A percentile compares a stretch with the other conserved stretches of the same genome.
phyloP scores from a whole-genome alignment of 75 land plant genomes.

The Cryptomeria japonica region DNA sequence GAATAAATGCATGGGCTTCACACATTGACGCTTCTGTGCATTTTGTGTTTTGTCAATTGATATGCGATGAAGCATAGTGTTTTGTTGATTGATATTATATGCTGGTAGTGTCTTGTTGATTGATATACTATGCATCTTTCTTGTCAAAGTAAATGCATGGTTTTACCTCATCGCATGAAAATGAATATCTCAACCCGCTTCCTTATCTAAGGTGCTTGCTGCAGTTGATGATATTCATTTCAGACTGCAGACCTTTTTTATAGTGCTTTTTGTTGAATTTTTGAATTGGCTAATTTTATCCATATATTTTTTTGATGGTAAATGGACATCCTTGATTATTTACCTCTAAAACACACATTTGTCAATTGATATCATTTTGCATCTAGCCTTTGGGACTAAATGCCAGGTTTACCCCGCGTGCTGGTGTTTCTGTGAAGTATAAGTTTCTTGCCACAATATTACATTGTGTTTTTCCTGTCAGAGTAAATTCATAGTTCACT shows the following conservation, averaged over 20 bases:
- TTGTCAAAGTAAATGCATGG: background rate
- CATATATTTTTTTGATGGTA: no score
- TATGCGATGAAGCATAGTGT: background rate
- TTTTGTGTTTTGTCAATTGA: no score
- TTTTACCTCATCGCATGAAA: background rate
- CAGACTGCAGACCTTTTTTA: background rate
- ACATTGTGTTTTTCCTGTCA: no score
- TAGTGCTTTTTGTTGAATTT: background rate
- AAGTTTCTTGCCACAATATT: no score
- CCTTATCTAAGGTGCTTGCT: background rate
- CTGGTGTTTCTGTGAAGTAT: no score
- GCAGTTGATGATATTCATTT: background rate
- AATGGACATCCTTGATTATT: background rate
- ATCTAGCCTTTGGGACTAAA: background rate
- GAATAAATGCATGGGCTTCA: no score
- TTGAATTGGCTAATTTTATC: background rate
- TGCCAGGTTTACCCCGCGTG: background rate
- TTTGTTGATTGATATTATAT: background rate
- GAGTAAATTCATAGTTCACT: no score
- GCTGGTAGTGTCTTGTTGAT: background rate
- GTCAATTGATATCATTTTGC: background rate
- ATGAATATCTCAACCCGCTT: background rate
- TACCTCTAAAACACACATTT: background rate
- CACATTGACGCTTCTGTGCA: no score
- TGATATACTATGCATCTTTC: background rate